Percentiles rank a stretch among this genome's conserved stretches.
Conservation (phyloP, 1,139 yeast genomes). For the Blastobotrys proliferans region DNA sequence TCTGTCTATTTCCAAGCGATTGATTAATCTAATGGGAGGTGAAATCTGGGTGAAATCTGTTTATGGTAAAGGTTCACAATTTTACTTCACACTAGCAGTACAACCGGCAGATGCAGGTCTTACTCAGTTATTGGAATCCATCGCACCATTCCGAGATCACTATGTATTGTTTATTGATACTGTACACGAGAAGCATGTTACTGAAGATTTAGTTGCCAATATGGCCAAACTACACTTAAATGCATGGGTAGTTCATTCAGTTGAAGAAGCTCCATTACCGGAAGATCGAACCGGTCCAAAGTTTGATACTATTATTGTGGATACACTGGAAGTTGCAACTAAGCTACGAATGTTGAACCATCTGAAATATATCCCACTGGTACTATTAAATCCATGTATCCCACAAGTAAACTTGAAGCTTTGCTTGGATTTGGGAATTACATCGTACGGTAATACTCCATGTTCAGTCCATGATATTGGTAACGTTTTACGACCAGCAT, state of each 20-base stretch:
- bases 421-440: constrained; percentile 80
- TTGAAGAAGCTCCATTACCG: constrained; percentile 40
- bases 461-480: constrained; percentile 79
- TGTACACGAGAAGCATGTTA: constrained; percentile 52
- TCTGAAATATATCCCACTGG: constrained; percentile 78
- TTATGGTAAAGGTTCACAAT: constrained; percentile 78
- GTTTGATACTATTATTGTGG: constrained; percentile 78
- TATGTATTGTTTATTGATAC: constrained; percentile 66
- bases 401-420: constrained; percentile 77
- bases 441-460: constrained; percentile 85
- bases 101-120: constrained; percentile 66
- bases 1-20: constrained; percentile 76
- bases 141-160: constrained; percentile 70
- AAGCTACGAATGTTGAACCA: constrained; percentile 63
- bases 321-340: constrained; percentile 70
- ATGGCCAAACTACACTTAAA: constrained; percentile 42
- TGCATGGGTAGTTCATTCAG: constrained; percentile 41
- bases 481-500: constrained; percentile 76
- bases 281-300: constrained; percentile 41
- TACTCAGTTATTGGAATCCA: constrained; percentile 60
- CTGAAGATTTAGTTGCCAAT: constrained; percentile 49
- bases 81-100: constrained; percentile 73
- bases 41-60: constrained; percentile 84
- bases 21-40: constrained; percentile 84
- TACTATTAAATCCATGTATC: constrained; percentile 67